Conservation (phyloP, 345 rosid species). For the Eucalyptus tenuipes region DNA sequence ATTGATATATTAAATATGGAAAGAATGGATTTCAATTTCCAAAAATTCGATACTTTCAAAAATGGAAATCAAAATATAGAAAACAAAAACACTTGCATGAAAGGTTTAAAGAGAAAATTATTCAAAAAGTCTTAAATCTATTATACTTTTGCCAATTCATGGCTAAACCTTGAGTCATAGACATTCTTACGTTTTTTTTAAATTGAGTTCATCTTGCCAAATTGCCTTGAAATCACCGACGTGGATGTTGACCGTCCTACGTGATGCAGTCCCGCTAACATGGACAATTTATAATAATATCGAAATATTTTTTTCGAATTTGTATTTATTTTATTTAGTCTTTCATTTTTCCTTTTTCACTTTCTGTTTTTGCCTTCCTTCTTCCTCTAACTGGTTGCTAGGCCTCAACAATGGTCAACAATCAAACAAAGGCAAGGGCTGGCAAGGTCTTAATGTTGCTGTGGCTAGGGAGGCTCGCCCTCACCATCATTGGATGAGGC, state of each 20-base stretch:
- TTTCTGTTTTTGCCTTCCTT: too few relatives aligned
- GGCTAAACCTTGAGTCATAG: neutral
- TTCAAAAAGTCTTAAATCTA: too few relatives aligned
- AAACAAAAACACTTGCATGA: neutral
- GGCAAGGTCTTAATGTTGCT: accelerated
- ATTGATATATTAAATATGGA: neutral
- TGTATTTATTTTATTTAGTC: too few relatives aligned
- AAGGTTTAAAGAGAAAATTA: too few relatives aligned
- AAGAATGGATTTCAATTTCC: neutral
- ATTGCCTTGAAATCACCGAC: too few relatives aligned
- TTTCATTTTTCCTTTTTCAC: neutral
- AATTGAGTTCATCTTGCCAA: too few relatives aligned
- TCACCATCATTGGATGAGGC: neutral
- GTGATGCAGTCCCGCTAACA: too few relatives aligned
- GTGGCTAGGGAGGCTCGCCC: neutral
- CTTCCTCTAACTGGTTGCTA: neutral
- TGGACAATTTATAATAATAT: too few relatives aligned
- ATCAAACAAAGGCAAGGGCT: neutral
- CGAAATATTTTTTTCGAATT: too few relatives aligned
- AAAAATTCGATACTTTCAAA: neutral
- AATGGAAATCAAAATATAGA: neutral
- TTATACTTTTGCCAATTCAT: accelerated
- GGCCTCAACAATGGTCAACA: neutral
- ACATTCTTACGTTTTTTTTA: too few relatives aligned
- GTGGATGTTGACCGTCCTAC: neutral